phyloP scores from a whole-genome alignment of 169 alveolate species.

The Plasmodium adleri region DNA sequence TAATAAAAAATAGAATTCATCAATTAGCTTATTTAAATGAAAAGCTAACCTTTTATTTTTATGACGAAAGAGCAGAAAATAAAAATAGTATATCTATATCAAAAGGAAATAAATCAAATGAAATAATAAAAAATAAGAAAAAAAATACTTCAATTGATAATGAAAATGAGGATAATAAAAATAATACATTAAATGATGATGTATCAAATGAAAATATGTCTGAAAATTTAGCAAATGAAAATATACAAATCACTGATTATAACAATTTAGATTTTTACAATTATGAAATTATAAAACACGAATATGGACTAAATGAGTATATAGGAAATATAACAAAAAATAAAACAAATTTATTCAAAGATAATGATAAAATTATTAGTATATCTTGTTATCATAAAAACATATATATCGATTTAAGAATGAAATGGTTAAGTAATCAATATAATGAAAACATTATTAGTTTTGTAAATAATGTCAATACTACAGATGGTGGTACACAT shows the following conservation, averaged over 20 bases:
- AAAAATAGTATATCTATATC: neutral
- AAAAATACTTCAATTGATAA: neutral
- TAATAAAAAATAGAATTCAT: constrained; percentile 52
- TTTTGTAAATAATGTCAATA: constrained; percentile 87
- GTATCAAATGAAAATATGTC: neutral
- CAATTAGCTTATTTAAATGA: constrained; percentile 77
- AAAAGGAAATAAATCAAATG: constrained; percentile 5
- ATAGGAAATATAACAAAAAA: constrained; percentile 56
- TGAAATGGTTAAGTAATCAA: constrained; percentile 80
- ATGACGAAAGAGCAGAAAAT: constrained; percentile 57
- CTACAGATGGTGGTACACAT: constrained; percentile 88
- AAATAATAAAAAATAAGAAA: neutral
- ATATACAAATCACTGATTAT: constrained; percentile 7
- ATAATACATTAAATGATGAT: neutral
- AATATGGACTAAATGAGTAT: constrained; percentile 64
- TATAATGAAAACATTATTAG: constrained; percentile 80
- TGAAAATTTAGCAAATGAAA: neutral
- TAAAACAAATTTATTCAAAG: constrained; percentile 54
- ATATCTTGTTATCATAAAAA: constrained; percentile 56
- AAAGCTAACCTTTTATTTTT: constrained; percentile 57
- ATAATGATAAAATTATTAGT: constrained; percentile 54
- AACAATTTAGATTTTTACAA: constrained; percentile 22
- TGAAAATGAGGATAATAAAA: neutral
- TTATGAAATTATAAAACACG: constrained; percentile 72
- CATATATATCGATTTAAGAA: constrained; percentile 63